Evolutionary conservation across 306 rosid genomes (phyloP), one percentile per base, ranked within the genome.

Genomic region (Inga oerstediana): DNA sequence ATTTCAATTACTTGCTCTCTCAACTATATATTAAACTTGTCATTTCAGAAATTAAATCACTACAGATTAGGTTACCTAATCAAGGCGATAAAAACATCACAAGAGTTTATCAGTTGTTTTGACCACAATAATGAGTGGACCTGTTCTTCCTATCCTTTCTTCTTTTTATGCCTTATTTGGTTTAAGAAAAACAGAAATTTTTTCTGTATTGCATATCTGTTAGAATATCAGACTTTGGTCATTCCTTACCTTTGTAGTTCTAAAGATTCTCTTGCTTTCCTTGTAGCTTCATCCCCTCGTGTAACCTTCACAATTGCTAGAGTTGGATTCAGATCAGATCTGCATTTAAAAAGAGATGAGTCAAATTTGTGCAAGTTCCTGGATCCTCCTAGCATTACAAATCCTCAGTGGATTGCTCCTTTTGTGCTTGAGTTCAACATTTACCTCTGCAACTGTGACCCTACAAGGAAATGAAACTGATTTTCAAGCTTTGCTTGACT

Each of bases 401-500:
- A 51, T 72, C 70, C 79, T 78, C 30, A 62, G 27, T 79, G 75
- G 74, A 15, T 80, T 64, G 41, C 59, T 88, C 49, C 39, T 77
- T 22, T 22, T 76, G 56, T 56, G 59, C 66, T 16, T 75, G 78
- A 75, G 80, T 66, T 41, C 75, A 62, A 71, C 37, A 39, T 78
- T 74, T 20, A 14, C 65, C 8, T 62, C 39, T 16, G 68, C 77
- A 58, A 66, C 54, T 24, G 9, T 82, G 35, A 6, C 44, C 22
- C 0, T n/a, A 2, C 49, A 17, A 5, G 80, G 86, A 73, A 74
- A 82, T 59, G 80, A 72, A 64, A 79, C 93, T 41, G 88, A 86
- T 48, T 44, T 78, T 1, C 46, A 79, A 13, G 78, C 91, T 34
- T 62, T 90, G 48, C 84, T 88, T 19, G 72, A 90, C 48, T 75